phyloP scores from a whole-genome alignment of 164 flowering plant genomes.

The Berberis thunbergii region DNA sequence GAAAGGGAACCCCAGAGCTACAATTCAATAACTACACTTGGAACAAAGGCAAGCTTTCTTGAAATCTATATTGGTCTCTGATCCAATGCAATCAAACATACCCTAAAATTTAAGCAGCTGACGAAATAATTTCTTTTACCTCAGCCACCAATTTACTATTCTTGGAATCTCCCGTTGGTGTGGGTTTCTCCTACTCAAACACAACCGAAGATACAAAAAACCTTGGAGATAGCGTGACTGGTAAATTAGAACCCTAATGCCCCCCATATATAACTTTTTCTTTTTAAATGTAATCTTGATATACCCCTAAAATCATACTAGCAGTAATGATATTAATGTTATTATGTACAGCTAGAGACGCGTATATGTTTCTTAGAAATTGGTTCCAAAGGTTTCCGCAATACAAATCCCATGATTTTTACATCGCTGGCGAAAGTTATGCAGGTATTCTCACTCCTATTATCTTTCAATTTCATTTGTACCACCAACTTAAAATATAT shows the following conservation, averaged over 20 bases:
- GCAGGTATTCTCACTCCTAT: neutral
- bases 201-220: neutral
- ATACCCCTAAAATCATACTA: neutral
- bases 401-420: neutral
- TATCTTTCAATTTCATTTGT: neutral
- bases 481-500: too few species aligned
- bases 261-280: neutral
- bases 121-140: too few species aligned
- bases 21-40: conserved; percentile 40
- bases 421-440: neutral
- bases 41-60: conserved; percentile 34
- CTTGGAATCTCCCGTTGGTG: neutral
- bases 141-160: neutral
- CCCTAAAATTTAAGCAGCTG: neutral
- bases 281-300: too few species aligned
- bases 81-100: neutral
- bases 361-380: neutral
- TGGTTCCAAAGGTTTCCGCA: neutral
- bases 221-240: neutral
- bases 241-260: neutral
- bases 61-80: neutral
- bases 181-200: neutral
- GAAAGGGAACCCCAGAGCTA: conserved; percentile 31
- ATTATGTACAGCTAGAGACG: neutral
- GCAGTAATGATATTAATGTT: neutral